Percentiles rank a stretch among this genome's conserved stretches.
These are phyloP conservation scores for Globisporangium megalacanthum DNA, from an alignment of 352 stramenopile genomes.

Conservation along the genomic window DNA sequence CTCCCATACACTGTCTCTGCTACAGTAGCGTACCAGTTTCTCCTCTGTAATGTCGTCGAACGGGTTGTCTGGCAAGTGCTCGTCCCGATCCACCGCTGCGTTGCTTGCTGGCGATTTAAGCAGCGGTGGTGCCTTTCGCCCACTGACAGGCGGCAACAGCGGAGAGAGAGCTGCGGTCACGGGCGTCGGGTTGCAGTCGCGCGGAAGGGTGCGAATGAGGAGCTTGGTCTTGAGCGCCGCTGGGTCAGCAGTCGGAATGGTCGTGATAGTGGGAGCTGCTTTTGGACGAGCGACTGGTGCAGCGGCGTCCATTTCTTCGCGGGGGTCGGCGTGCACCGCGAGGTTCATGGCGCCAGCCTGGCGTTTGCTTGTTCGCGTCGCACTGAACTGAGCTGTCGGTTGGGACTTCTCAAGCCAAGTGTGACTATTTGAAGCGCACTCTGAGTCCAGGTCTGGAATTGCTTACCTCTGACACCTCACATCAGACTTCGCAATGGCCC, in stretches of 20 bases:
- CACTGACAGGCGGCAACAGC: conserved; percentile 20
- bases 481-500: no score
- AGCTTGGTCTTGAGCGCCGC: conserved; percentile 39
- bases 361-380: neutral
- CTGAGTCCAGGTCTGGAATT: no score
- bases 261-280: neutral
- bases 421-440: no score
- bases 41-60: conserved; percentile 79
- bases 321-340: conserved; percentile 33
- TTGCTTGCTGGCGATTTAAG: neutral
- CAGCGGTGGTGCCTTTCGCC: conserved; percentile 2
- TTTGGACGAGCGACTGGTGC: neutral
- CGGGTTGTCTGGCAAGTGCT: conserved; percentile 44
- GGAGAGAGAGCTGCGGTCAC: conserved; percentile 13
- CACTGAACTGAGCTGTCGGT: neutral
- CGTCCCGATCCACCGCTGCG: conserved; percentile 15
- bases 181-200: conserved; percentile 67
- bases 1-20: neutral
- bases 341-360: conserved; percentile 27
- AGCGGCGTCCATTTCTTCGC: conserved; percentile 42
- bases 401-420: neutral
- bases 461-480: no score
- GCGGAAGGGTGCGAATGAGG: conserved; percentile 64
- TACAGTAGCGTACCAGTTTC: conserved; percentile 37
- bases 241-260: conserved; percentile 7